Evolutionary conservation across 306 rosid genomes (phyloP).

Genomic region (Pterocarpus macrocarpus): DNA sequence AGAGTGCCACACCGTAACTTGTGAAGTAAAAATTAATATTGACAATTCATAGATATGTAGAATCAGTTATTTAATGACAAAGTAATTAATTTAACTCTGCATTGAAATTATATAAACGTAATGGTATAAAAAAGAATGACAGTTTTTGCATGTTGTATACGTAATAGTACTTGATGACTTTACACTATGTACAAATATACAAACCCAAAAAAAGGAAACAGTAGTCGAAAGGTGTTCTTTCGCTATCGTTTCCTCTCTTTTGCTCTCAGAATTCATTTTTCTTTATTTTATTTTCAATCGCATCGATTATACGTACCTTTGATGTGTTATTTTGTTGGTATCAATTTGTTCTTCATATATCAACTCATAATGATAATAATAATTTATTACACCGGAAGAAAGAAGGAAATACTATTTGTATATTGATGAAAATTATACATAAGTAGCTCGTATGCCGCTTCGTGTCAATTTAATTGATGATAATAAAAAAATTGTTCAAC

Average conservation of each 20-base stretch:
- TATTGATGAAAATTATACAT: not conserved
- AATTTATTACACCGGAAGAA: not conserved
- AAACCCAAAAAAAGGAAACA: too few relatives aligned
- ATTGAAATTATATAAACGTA: too few relatives aligned
- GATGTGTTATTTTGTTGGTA: not conserved
- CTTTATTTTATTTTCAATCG: not conserved
- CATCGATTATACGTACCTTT: not conserved
- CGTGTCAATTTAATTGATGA: not conserved
- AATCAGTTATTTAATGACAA: too few relatives aligned
- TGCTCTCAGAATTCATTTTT: not conserved
- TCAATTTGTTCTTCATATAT: not conserved
- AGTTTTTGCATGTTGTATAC: too few relatives aligned
- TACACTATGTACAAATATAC: too few relatives aligned
- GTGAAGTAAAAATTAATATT: not conserved
- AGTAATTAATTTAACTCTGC: too few relatives aligned
- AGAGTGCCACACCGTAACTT: slow-evolving; percentile 12
- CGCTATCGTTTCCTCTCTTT: not conserved
- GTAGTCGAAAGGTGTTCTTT: slow-evolving; percentile 3
- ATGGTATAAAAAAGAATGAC: too few relatives aligned
- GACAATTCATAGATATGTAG: too few relatives aligned
- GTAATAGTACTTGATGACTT: too few relatives aligned
- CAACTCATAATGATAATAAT: not conserved
- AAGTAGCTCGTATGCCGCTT: slow-evolving; percentile 23
- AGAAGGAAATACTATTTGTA: not conserved
- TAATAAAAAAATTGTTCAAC: not conserved